Conservation (phyloP, 2,329 filamentous ascomycete genomes). For the Botrytis elliptica region DNA sequence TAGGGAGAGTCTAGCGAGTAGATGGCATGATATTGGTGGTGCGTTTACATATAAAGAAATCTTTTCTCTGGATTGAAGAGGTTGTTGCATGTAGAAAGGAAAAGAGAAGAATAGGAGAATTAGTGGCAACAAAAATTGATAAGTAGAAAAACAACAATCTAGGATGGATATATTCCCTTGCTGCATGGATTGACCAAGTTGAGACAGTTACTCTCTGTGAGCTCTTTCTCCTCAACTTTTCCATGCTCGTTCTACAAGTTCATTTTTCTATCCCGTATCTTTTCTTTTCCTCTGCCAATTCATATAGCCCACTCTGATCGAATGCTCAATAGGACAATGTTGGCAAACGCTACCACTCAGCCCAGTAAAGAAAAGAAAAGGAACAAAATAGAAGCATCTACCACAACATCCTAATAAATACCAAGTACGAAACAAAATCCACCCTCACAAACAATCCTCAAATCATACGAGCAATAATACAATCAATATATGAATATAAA, state of each 20-base stretch:
- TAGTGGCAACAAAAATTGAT: neutral
- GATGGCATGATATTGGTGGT: too few species aligned
- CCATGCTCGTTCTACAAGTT: neutral
- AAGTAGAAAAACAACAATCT: neutral
- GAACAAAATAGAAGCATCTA: neutral
- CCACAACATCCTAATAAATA: neutral
- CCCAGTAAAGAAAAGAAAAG: neutral
- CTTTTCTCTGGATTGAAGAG: too few species aligned
- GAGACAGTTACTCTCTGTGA: neutral
- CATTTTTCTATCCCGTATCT: neutral
- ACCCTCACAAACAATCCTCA: neutral
- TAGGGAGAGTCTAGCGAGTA: too few species aligned
- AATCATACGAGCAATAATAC: neutral
- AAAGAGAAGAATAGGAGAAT: neutral
- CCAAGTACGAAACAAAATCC: neutral
- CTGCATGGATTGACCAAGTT: neutral
- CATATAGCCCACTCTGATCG: neutral
- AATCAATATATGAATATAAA: neutral
- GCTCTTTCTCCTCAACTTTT: neutral
- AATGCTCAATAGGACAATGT: too few species aligned
- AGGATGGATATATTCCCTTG: accelerated
- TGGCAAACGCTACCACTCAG: neutral
- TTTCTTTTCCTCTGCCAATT: neutral
- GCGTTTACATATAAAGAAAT: too few species aligned
- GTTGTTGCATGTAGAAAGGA: too few species aligned